These are phyloP conservation scores for Lentinula aciculospora DNA, from an alignment of 768 basidiomycete genomes.

Conservation along the genomic window DNA sequence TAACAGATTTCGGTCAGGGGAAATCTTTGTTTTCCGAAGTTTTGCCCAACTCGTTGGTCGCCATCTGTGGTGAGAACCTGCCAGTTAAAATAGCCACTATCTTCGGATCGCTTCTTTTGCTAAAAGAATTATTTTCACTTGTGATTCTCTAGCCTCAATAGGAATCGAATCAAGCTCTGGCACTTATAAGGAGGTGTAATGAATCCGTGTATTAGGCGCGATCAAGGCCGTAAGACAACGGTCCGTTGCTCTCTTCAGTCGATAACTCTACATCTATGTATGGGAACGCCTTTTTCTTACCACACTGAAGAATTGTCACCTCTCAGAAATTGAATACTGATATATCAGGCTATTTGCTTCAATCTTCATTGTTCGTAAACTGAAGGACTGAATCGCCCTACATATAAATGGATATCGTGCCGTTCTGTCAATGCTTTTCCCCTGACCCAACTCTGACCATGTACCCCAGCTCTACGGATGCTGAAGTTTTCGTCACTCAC, in stretches of 20 bases:
- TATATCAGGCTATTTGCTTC: constrained; percentile 6
- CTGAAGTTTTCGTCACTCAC: constrained; percentile 30
- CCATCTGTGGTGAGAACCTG: background rate
- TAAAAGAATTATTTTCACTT: background rate
- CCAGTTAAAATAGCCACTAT: background rate
- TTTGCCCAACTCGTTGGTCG: background rate
- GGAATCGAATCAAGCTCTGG: background rate
- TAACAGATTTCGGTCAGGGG: constrained; percentile 4
- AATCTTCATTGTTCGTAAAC: constrained; percentile 2
- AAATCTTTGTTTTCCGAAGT: constrained; percentile 1
- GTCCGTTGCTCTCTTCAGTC: background rate
- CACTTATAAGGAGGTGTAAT: background rate
- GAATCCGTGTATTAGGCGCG: background rate
- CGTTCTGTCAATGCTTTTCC: background rate
- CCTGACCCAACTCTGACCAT: background rate
- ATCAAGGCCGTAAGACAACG: background rate
- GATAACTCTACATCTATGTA: constrained; percentile 1
- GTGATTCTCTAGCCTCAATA: background rate
- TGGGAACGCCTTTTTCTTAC: background rate
- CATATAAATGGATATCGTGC: background rate
- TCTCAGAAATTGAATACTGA: constrained; percentile 2
- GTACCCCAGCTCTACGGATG: background rate
- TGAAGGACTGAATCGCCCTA: background rate
- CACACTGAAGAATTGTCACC: constrained; percentile 1
- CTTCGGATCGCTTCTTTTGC: constrained; percentile 14